Evolutionary conservation across 2,329 filamentous ascomycete species (phyloP).

Genomic region (Sclerotinia minor): DNA sequence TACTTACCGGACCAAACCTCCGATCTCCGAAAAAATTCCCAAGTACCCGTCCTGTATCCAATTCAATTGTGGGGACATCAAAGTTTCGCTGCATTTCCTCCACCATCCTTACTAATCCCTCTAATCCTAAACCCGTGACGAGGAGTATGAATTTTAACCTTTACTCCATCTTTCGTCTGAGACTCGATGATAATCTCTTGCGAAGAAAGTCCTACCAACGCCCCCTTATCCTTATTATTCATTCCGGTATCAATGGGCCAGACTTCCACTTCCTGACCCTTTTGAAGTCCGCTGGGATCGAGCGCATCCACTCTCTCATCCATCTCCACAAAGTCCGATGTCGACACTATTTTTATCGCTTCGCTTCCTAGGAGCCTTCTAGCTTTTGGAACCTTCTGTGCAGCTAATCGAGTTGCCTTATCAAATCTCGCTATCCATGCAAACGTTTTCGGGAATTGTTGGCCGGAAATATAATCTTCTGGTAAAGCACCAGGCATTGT

Average conservation of each 20-base stretch:
- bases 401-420: constrained; percentile 48
- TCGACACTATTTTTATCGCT: constrained; percentile 51
- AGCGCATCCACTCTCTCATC: constrained; percentile 48
- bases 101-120: constrained; percentile 12
- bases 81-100: constrained; percentile 23
- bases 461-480: constrained; percentile 51
- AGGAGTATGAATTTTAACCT: constrained; percentile 60
- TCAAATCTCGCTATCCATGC: constrained; percentile 66
- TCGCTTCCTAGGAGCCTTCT: constrained; percentile 53
- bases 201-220: constrained; percentile 52
- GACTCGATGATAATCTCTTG: constrained; percentile 61
- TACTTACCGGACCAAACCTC: not conserved
- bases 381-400: constrained; percentile 43
- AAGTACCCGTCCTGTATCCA: not conserved
- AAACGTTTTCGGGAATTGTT: constrained; percentile 59
- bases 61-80: constrained; percentile 4
- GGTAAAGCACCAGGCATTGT: constrained; percentile 57
- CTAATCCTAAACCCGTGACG: constrained; percentile 57
- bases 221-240: constrained; percentile 58
- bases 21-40: not conserved
- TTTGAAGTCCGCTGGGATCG: constrained; percentile 55
- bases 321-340: constrained; percentile 49
- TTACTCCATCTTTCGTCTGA: constrained; percentile 44
- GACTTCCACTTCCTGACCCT: constrained; percentile 55
- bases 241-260: constrained; percentile 64